Percentiles rank a stretch among this genome's conserved stretches.
Evolutionary conservation across 495 filamentous ascomycete species (phyloP).

Genomic region (Penicillium waksmanii): DNA sequence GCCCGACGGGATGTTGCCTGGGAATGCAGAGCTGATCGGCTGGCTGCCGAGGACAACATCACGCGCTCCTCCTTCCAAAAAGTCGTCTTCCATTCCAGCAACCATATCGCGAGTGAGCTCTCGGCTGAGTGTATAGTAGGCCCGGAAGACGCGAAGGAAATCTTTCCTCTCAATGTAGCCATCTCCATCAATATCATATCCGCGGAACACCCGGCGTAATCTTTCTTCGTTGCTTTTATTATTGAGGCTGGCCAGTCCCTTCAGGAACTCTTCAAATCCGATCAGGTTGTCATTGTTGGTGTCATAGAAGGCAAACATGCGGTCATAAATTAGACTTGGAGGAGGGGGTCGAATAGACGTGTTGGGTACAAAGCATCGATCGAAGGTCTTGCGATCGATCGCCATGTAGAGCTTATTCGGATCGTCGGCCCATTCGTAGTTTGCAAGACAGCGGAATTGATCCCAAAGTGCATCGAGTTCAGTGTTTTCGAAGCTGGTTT

Average conservation of each 20-base stretch:
- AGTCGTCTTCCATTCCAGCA: constrained; percentile 78
- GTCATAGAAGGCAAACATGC: constrained; percentile 96
- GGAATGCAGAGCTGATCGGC: constrained; percentile 76
- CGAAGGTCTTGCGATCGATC: constrained; percentile 89
- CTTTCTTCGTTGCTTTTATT: constrained; percentile 68
- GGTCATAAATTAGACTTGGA: constrained; percentile 90
- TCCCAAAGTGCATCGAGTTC: constrained; percentile 94
- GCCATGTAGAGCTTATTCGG: constrained; percentile 76
- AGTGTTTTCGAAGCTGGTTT: constrained; percentile 76
- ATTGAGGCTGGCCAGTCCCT: constrained; percentile 80
- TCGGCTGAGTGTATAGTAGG: constrained; percentile 84
- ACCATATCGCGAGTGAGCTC: constrained; percentile 85
- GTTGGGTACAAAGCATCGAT: constrained; percentile 84
- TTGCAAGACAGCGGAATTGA: constrained; percentile 91
- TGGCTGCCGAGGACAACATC: constrained; percentile 75
- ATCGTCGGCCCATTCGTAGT: constrained; percentile 81
- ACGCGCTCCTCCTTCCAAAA: constrained; percentile 71
- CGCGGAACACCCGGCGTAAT: constrained; percentile 76
- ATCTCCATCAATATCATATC: constrained; percentile 90
- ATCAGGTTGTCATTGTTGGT: constrained; percentile 85
- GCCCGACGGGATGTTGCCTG: constrained; percentile 63
- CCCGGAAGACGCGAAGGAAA: constrained; percentile 88
- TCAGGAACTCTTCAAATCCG: constrained; percentile 90
- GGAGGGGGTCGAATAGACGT: constrained; percentile 73
- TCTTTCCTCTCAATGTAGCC: constrained; percentile 87